Conservation (phyloP, 768 basidiomycete genomes). For the Galerina sulciceps region DNA sequence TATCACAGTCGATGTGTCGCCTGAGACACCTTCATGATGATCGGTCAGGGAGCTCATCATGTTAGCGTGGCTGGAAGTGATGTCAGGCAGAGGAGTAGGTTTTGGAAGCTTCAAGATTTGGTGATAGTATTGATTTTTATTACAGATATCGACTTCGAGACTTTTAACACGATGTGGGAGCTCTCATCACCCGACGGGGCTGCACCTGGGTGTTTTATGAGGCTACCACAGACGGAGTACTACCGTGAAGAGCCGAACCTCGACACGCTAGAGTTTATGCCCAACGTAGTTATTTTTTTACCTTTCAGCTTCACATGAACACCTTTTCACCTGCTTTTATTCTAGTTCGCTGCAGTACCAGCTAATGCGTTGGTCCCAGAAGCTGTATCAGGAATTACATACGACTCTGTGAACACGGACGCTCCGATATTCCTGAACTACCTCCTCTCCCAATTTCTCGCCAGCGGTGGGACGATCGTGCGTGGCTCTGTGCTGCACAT, state of each 20-base stretch:
- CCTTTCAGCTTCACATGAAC: background rate
- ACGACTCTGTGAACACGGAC: slow-evolving; percentile 67
- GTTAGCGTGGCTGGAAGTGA: slow-evolving; percentile 57
- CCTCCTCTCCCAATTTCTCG: slow-evolving; percentile 58
- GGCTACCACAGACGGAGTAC: slow-evolving; percentile 57
- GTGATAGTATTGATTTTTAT: background rate
- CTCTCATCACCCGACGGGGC: slow-evolving; percentile 54
- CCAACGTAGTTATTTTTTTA: slow-evolving; percentile 12
- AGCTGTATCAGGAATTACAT: slow-evolving; percentile 47
- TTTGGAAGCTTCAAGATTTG: background rate
- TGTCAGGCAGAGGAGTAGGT: slow-evolving; percentile 48
- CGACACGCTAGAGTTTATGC: slow-evolving; percentile 22
- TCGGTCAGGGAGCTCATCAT: slow-evolving; percentile 67
- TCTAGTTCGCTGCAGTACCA: slow-evolving; percentile 32
- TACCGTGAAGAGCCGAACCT: slow-evolving; percentile 19
- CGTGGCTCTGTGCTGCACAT: slow-evolving; percentile 65
- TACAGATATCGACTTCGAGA: slow-evolving; percentile 61
- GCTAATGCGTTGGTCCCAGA: slow-evolving; percentile 26
- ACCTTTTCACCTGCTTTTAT: background rate
- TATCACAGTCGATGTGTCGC: background rate
- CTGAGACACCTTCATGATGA: background rate
- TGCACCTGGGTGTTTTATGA: slow-evolving; percentile 57
- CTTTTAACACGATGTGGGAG: slow-evolving; percentile 66
- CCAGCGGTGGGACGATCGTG: slow-evolving; percentile 56
- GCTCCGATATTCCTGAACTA: slow-evolving; percentile 61